Evolutionary conservation across 2,329 filamentous ascomycete genomes (phyloP).

Genomic region (Coniochaeta hoffmannii): DNA sequence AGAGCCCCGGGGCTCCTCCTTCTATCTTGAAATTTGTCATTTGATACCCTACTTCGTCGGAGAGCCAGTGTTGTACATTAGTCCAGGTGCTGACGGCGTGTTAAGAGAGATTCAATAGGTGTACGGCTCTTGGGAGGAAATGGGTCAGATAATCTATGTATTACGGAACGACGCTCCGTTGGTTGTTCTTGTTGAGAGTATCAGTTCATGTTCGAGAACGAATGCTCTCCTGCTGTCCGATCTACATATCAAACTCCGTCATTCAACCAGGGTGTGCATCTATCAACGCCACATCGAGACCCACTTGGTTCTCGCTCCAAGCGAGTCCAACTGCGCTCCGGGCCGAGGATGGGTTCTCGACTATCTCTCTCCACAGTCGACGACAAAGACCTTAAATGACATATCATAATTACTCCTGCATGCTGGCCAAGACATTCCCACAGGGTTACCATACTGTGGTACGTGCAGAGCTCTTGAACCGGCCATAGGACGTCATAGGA

Average conservation of each 20-base stretch:
- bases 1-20: too few species aligned
- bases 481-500: background rate
- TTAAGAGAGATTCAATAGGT: too few species aligned
- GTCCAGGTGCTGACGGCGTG: too few species aligned
- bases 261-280: background rate
- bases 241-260: too few species aligned
- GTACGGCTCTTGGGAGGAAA: too few species aligned
- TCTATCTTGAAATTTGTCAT: too few species aligned
- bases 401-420: too few species aligned
- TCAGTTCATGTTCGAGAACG: background rate
- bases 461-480: background rate
- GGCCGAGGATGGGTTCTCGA: background rate
- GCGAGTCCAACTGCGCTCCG: background rate
- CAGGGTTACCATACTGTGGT: too few species aligned
- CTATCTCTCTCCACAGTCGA: background rate
- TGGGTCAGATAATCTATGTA: background rate
- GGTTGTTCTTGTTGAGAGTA: background rate
- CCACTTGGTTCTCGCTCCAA: background rate
- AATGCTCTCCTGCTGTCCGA: background rate
- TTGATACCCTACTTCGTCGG: too few species aligned
- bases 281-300: background rate
- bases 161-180: background rate
- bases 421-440: too few species aligned
- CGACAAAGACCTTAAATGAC: background rate
- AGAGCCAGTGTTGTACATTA: too few species aligned